Conservation (phyloP, 352 stramenopile species). For the Phytopythium montanum region DNA sequence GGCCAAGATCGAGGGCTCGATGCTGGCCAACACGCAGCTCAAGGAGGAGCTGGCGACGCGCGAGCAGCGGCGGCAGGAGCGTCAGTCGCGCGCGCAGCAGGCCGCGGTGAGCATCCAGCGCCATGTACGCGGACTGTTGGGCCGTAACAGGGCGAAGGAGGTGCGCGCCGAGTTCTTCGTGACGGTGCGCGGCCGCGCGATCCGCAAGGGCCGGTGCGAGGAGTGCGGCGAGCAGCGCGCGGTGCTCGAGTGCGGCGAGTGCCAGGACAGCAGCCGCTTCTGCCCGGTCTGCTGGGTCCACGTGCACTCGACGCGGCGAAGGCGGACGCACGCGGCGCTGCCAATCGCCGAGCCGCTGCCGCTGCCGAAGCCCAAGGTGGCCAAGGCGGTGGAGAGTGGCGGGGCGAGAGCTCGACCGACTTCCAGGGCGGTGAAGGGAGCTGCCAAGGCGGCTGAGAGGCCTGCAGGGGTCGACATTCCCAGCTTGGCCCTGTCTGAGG, state of each 20-base stretch:
- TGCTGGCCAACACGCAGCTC: constrained; percentile 57
- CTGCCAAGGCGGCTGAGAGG: not conserved
- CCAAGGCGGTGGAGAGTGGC: not conserved
- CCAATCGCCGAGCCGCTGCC: constrained; percentile 36
- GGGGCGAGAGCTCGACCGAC: not conserved
- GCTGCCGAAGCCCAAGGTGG: not conserved
- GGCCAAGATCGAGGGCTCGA: constrained; percentile 48
- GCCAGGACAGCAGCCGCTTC: constrained; percentile 64
- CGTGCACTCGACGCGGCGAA: constrained; percentile 51
- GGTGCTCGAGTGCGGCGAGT: constrained; percentile 64
- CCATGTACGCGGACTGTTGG: constrained; percentile 35
- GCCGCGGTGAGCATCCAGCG: constrained; percentile 49
- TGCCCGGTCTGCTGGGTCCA: constrained; percentile 75
- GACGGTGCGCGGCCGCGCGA: constrained; percentile 57
- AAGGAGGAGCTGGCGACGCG: constrained; percentile 24
- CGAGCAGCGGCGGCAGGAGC: constrained; percentile 24
- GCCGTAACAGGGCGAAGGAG: constrained; percentile 36
- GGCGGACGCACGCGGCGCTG: constrained; percentile 56
- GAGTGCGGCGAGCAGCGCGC: constrained; percentile 66
- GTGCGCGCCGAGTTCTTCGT: constrained; percentile 61
- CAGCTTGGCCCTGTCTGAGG: not conserved
- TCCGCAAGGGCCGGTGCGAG: constrained; percentile 67
- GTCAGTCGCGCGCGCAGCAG: constrained; percentile 33
- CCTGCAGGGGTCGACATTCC: not conserved
- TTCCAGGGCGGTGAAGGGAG: not conserved